These are phyloP conservation scores for Kwoniella newhampshirensis DNA, from an alignment of 768 basidiomycete genomes.

Conservation along the genomic window DNA sequence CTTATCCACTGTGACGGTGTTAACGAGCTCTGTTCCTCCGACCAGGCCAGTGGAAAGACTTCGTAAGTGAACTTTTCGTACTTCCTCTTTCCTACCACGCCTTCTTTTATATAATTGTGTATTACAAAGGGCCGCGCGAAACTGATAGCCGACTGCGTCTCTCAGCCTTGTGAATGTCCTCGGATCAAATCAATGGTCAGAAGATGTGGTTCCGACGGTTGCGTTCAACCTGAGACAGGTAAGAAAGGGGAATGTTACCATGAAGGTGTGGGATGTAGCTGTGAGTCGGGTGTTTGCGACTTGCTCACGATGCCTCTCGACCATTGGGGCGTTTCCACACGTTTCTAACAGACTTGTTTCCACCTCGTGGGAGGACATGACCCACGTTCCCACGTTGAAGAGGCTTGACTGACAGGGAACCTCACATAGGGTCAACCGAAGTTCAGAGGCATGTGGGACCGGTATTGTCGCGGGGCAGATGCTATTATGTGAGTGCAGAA, in stretches of 20 bases:
- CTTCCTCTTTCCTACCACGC: neutral
- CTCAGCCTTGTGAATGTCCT: slow-evolving; percentile 74
- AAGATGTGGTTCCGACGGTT: slow-evolving; percentile 94
- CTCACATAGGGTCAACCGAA: slow-evolving; percentile 71
- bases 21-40: neutral
- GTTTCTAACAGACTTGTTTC: too few species aligned
- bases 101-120: neutral
- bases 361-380: too few species aligned
- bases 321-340: too few species aligned
- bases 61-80: slow-evolving; percentile 56
- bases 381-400: neutral
- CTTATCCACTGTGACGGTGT: too few species aligned
- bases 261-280: slow-evolving; percentile 95
- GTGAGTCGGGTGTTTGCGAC: slow-evolving; percentile 56
- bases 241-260: slow-evolving; percentile 80
- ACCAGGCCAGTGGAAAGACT: slow-evolving; percentile 90
- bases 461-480: slow-evolving; percentile 89
- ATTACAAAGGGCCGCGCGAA: neutral
- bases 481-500: slow-evolving; percentile 75
- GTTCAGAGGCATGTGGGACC: slow-evolving; percentile 92
- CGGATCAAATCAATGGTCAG: slow-evolving; percentile 79
- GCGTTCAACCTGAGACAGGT: slow-evolving; percentile 90
- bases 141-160: neutral
- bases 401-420: neutral
- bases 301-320: too few species aligned